Evolutionary conservation across 306 rosid species (phyloP), one percentile per base, ranked within the genome.

Genomic region (Mucuna pruriens): DNA sequence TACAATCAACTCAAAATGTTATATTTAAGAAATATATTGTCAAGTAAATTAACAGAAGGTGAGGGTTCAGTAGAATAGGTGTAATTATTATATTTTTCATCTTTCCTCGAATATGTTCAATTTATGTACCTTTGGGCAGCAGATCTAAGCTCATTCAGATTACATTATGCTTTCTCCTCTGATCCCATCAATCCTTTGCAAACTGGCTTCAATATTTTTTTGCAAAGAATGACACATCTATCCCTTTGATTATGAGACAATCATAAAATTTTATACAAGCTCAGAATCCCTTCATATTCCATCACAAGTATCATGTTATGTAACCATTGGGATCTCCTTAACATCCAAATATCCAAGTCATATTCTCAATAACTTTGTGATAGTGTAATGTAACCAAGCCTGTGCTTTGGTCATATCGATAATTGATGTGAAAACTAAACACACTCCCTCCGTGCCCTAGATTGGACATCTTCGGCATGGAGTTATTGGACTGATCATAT

Each of bases 221-320:
- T 52, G 57, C 46, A 77, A 42, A 31, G 65, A 46, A 58, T 16
- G 67, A 16, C 82, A 65, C n/a, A 17, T 40, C 22, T 69, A 69
- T 69, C 45, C 74, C 38, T 61, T 82, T 11, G 54, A 67, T 55
- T 40, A 34, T 46, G 75, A 44, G 75, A 19, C 71, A 80, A 48
- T 48, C 73, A 55, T 16, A 69, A 79, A 74, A 81, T 64, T 54
- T 25, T 36, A 55, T 85, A 15, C 34, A 70, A 71, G 57, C 42
- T 31, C 45, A 25, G 39, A 63, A 80, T 54, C n/a, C 66, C 66
- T 60, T 48, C 25, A 65, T 23, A 51, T 77, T 31, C 83, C 42
- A 31, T 80, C 65, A 69, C 33, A 70, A 52, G 60, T 42, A 85
- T 23, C 3, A 46, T 15, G 13, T 8, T 44, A 77, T 19, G 29